phyloP scores from a whole-genome alignment of 2,329 filamentous ascomycete species.

The Xylariomycetidae sp. region DNA sequence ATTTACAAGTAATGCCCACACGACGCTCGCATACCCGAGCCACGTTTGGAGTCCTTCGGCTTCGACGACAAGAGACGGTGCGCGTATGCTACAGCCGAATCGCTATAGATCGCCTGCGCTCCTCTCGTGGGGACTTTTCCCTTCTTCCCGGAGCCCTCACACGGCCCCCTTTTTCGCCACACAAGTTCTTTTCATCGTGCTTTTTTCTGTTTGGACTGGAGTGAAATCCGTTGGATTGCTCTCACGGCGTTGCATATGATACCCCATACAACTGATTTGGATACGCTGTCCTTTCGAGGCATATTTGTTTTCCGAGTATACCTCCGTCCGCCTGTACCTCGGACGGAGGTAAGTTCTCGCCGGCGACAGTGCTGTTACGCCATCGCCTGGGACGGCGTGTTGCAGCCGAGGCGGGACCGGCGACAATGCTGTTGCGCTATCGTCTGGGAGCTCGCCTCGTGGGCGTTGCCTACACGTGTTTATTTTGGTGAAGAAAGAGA shows the following conservation, averaged over 20 bases:
- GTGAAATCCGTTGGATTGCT: slow-evolving; percentile 10
- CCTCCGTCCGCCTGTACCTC: too few species aligned
- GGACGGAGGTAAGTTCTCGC: slow-evolving; percentile 22
- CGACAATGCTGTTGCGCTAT: slow-evolving; percentile 54
- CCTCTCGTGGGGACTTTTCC: too few species aligned
- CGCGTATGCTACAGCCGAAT: too few species aligned
- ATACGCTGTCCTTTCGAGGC: slow-evolving; percentile 43
- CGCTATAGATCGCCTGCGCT: too few species aligned
- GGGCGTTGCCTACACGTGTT: slow-evolving; percentile 28
- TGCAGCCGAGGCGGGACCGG: slow-evolving; percentile 34
- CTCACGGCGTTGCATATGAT: slow-evolving; percentile 38
- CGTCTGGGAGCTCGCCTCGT: slow-evolving; percentile 30
- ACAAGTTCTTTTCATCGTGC: too few species aligned
- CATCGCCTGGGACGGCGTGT: slow-evolving; percentile 43
- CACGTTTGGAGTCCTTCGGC: too few species aligned
- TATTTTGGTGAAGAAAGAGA: too few species aligned
- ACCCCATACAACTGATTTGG: slow-evolving; percentile 43
- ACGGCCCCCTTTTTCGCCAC: too few species aligned
- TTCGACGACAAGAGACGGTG: too few species aligned
- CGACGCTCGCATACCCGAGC: too few species aligned
- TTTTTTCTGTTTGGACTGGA: slow-evolving; percentile 9
- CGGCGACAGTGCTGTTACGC: slow-evolving; percentile 41
- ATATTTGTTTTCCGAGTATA: slow-evolving; percentile 14
- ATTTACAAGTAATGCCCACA: too few species aligned
- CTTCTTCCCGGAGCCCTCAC: too few species aligned